Evolutionary conservation across 2,329 filamentous ascomycete species (phyloP), one percentile per base, ranked within the genome.

Genomic region (Aureobasidium leucospermi): DNA sequence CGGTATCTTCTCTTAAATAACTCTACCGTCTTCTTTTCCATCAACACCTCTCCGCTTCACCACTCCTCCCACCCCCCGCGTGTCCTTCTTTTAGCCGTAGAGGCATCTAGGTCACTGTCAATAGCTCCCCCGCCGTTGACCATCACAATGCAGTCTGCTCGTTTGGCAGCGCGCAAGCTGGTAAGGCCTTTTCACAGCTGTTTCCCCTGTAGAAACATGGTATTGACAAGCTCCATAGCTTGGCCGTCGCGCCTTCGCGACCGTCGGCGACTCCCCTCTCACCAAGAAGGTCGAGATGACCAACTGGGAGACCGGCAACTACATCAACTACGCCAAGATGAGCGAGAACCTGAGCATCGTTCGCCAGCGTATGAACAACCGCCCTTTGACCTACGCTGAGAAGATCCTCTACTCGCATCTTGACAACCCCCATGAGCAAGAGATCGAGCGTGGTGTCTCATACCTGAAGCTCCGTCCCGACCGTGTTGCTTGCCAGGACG

Each of bases 241-340:
- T 77, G 85, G 81, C 76, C 86, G 75, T 67, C 76, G 78, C 69
- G 72, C 73, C 75, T 86, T 96, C 81, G 93, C 93, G 65, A 95
- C 92, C 69, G 88, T 91, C 72, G 83, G 85, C 70, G 90, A 96
- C 78, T 86, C 85, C 73, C 85, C 90, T 69, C 86, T 99, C 68
- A 89, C 92, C 80, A 86, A 86, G 80, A 96, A 96, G 88, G 94
- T 99, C 76, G 88, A 88, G 77, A 96, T 97, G 84, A 96, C 93
- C 83, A 96, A 90, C 80, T 90, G 86, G 83, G 94, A 99, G 79
- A 88, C 91, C 77, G 85, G 84, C 77, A 94, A 95, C 84, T 96
- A 90, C 83, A 96, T 97, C 83, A 96, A 96, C 84, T 99, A 99
- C 77, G 82, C 85, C 85, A 96, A 96, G 85, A 96, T 97, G 91